Evolutionary conservation across 2,329 filamentous ascomycete species (phyloP).

Genomic region (Curvularia hawaiiensis): DNA sequence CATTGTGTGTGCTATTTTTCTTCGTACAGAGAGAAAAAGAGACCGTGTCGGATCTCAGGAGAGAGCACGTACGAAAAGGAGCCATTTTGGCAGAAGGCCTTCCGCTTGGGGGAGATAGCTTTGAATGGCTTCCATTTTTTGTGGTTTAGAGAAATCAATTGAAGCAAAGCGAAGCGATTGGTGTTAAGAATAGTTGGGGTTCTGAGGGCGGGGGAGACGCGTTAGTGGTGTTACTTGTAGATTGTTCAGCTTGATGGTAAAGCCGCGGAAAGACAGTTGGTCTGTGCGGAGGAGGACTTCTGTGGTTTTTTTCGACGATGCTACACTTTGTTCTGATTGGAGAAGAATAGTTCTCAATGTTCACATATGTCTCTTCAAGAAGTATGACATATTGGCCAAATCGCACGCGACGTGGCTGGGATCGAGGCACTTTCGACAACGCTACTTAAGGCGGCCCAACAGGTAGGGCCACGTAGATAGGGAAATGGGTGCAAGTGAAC

Average conservation of each 20-base stretch:
- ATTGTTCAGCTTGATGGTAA: constrained; percentile 2
- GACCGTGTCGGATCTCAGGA: background rate
- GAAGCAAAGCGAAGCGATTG: too few relatives aligned
- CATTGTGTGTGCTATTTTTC: too few relatives aligned
- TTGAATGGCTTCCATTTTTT: constrained; percentile 39
- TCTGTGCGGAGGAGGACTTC: constrained; percentile 7
- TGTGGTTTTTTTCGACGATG: background rate
- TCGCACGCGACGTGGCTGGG: background rate
- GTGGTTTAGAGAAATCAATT: background rate
- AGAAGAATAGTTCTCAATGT: background rate
- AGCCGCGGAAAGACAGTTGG: constrained; percentile 2
- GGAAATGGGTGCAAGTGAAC: too few relatives aligned
- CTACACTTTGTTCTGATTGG: background rate
- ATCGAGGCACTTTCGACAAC: background rate
- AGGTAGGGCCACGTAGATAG: background rate
- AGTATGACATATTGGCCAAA: background rate
- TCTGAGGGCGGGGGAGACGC: background rate
- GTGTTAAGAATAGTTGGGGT: background rate
- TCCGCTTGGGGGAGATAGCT: constrained; percentile 52
- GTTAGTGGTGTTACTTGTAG: background rate
- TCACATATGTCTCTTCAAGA: background rate
- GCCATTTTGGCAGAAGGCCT: constrained; percentile 67
- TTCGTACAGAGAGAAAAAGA: too few relatives aligned
- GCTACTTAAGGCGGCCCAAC: background rate
- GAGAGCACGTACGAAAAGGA: constrained; percentile 61